Evolutionary conservation across 306 rosid genomes (phyloP), one percentile per base, ranked within the genome.

Genomic region (Quercus robur): DNA sequence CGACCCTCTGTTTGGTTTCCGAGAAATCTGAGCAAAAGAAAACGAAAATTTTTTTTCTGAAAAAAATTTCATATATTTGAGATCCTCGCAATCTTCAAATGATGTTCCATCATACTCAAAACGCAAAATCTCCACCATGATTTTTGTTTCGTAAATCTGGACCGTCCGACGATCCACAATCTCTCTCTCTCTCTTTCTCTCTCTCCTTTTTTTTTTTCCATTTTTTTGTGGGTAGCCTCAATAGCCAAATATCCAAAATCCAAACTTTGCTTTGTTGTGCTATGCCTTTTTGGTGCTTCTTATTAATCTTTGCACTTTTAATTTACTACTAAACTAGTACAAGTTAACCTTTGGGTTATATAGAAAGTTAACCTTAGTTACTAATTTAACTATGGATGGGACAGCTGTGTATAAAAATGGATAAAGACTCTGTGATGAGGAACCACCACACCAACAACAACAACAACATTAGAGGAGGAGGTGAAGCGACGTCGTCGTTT

Each of bases 341-440:
- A 61, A n/a, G 15, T 73, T 61, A 23, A 20, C n/a, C 14, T 71
- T 76, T 73, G 55, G 57, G 76, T 80, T 58, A 78, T 82, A 77
- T 81, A 74, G 3, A 46, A 76, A 75, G 54, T 81, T 81, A 86
- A 77, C 81, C 63, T 73, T 26, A 25, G 63, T 78, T 78, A 82
- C 56, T 71, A 74, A 77, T 67, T 54, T 44, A 33, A 44, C 33
- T 72, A 49, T 20, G 68, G 83, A 78, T 62, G 84, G 78, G 68
- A 78, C 83, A 88, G 89, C 86, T 46, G 75, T 55, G 52, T 19
- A 67, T 12, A 31, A 72, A 8, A 80, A 94, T 94, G 98, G 97
- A 94, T 62, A 85, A 84, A 79, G 97, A 87, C 78, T 28, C 87
- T 35, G 57, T 20, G 58, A 81, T 83, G 81, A 84, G 69, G 26